These are phyloP conservation scores for Whalleya microplaca DNA, from an alignment of 2,329 filamentous ascomycete genomes.

Conservation along the genomic window DNA sequence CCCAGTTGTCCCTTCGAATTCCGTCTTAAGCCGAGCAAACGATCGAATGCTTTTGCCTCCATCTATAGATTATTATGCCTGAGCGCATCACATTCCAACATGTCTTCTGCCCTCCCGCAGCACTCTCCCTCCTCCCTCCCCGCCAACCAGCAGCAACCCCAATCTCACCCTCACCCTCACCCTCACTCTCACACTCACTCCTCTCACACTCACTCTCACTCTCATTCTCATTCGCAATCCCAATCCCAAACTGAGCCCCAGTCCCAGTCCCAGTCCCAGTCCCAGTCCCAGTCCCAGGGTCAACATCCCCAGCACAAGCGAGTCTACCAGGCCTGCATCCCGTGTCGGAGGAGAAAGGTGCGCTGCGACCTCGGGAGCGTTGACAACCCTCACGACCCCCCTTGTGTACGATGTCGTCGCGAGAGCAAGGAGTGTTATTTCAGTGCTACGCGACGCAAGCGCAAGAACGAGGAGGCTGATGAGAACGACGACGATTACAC, in stretches of 20 bases:
- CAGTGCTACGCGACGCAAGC: slow-evolving; percentile 90
- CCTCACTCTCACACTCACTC: slow-evolving; percentile 3
- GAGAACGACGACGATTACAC: slow-evolving; percentile 68
- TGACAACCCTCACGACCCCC: slow-evolving; percentile 91
- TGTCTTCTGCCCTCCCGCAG: slow-evolving; percentile 22
- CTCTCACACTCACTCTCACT: no score
- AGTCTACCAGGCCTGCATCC: slow-evolving; percentile 67
- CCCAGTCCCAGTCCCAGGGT: slow-evolving; percentile 16
- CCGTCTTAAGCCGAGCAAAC: slow-evolving; percentile 37
- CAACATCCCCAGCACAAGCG: slow-evolving; percentile 56
- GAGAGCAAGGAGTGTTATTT: slow-evolving; percentile 98
- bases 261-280: slow-evolving; percentile 4
- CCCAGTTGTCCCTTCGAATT: slow-evolving; percentile 32
- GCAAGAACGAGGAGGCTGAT: slow-evolving; percentile 69
- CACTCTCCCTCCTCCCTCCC: slow-evolving; percentile 24
- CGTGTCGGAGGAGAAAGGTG: slow-evolving; percentile 64
- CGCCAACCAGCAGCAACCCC: slow-evolving; percentile 17
- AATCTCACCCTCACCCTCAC: slow-evolving; percentile 16
- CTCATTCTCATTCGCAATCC: no score
- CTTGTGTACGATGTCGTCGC: slow-evolving; percentile 89
- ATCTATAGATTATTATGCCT: background rate
- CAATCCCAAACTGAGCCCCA: slow-evolving; percentile 17
- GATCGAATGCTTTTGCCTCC: background rate
- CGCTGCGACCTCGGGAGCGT: slow-evolving; percentile 72
- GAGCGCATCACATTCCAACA: slow-evolving; percentile 15